These are phyloP conservation scores for Candida sphagnicola DNA, from an alignment of 805 yeast genomes.

Conservation along the genomic window DNA sequence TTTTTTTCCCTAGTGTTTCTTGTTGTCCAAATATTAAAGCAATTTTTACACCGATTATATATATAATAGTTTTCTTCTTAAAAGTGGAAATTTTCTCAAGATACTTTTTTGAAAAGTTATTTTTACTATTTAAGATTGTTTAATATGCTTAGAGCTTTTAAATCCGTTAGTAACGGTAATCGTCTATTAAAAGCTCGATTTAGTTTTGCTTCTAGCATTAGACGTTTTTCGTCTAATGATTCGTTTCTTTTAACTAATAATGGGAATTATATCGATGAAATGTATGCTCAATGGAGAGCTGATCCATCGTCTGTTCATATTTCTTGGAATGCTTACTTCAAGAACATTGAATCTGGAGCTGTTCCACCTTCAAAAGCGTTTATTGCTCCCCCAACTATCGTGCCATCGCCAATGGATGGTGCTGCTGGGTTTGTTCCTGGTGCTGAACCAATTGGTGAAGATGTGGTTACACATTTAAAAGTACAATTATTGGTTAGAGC, in stretches of 20 bases:
- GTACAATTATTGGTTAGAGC: slow-evolving; percentile 97
- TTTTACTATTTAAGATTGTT: too few species aligned
- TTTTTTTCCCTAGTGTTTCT: background rate
- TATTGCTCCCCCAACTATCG: slow-evolving; percentile 86
- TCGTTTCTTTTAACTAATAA: slow-evolving; percentile 78
- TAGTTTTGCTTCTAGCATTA: background rate
- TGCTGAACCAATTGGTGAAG: slow-evolving; percentile 47
- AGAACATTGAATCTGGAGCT: slow-evolving; percentile 71
- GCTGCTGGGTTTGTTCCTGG: slow-evolving; percentile 61
- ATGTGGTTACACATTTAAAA: slow-evolving; percentile 83
- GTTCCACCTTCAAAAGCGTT: slow-evolving; percentile 75
- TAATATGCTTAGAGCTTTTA: slow-evolving; percentile 42
- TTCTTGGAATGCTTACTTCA: slow-evolving; percentile 97
- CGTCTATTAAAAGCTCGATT: slow-evolving; percentile 25
- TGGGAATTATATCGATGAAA: slow-evolving; percentile 93
- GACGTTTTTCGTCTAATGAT: slow-evolving; percentile 41
- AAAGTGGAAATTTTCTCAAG: too few species aligned
- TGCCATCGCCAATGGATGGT: slow-evolving; percentile 79
- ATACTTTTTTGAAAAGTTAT: background rate
- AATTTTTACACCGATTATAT: too few species aligned
- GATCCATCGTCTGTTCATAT: slow-evolving; percentile 92
- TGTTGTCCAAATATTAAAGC: too few species aligned
- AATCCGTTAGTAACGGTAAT: slow-evolving; percentile 32
- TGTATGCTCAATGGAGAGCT: slow-evolving; percentile 90
- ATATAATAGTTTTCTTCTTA: background rate